phyloP scores from a whole-genome alignment of 345 rosid genomes.

The Limnanthes douglasii region DNA sequence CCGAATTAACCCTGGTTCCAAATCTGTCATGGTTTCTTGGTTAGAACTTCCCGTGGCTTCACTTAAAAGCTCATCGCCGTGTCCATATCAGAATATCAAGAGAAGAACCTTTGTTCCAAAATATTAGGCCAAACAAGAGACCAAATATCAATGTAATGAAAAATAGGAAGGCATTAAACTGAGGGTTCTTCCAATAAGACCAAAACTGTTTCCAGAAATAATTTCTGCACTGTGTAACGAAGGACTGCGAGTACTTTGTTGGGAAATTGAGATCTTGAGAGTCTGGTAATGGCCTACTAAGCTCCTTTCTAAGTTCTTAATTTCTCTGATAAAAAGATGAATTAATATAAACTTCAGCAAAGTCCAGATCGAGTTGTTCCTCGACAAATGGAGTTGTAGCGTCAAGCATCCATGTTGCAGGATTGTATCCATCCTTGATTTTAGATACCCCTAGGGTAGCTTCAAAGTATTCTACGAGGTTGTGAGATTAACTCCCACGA shows the following conservation, averaged over 20 bases:
- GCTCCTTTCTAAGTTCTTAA: conserved; percentile 43
- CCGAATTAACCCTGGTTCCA: too few relatives aligned
- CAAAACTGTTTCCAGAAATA: conserved; percentile 69
- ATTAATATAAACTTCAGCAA: conserved; percentile 45
- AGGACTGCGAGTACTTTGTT: conserved; percentile 50
- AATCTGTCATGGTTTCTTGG: too few relatives aligned
- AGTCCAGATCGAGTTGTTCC: conserved; percentile 47
- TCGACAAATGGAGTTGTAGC: conserved; percentile 49
- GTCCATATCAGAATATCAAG: too few relatives aligned
- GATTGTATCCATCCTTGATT: conserved; percentile 61
- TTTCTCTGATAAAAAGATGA: conserved; percentile 56
- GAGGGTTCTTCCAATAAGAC: conserved; percentile 77
- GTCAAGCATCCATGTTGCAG: conserved; percentile 97
- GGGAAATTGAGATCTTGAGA: conserved; percentile 50
- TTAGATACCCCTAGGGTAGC: conserved; percentile 58
- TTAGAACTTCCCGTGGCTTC: too few relatives aligned
- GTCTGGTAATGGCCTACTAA: conserved; percentile 42
- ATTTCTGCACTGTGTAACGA: conserved; percentile 39
- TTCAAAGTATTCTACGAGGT: conserved; percentile 81
- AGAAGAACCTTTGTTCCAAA: conserved; percentile 80
- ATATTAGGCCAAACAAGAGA: conserved; percentile 48
- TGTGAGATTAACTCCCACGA: conserved; percentile 56
- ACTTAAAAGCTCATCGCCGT: too few relatives aligned
- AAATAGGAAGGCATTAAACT: conserved; percentile 61
- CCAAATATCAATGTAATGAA: conserved; percentile 42